Base-by-base conservation (phyloP, 2,329 filamentous ascomycete species). In the Xylariaceae sp. region DNA sequence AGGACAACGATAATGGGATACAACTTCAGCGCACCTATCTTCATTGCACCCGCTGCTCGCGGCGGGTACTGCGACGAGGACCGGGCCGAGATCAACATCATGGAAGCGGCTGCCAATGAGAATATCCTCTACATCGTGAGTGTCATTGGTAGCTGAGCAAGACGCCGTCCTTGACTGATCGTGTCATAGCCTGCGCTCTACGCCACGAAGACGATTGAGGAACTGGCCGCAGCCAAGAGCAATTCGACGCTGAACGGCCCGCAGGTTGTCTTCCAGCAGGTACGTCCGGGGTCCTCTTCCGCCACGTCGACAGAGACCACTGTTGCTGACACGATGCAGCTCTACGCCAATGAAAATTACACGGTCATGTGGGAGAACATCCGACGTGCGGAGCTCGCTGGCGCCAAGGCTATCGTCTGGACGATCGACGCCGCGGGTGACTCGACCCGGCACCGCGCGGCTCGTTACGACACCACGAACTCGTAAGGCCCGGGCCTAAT, bases 21-120 rank as follows among this genome's bases (percentile, higher is more conserved):
- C 55, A 68, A 71, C 53, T 69, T 72, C 51, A 67, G 63, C 1
- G 61, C 63, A 0, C 70, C 70, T n/a, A 67, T 75, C 56, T 75
- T 68, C 56, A 73, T 75, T 47, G 60, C 59, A 37, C 68, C 70
- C 4, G 65, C 62, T 8, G 66, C 68, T 17, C 57, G 59, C 5
- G 69, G 55, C 13, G 62, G 52, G 18, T 63, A 65, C 33, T 69
- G 50, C 6, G 59, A 73, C 40, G 49, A 56, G 0, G 58, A 64
- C 8, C 21, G 21, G 8, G 70, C 57, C 15, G 70, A 75, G 53
- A 44, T 61, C 6, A 69, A 68, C 45, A 51, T 76, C 16, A 61
- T 70, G 34, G 60, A 65, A 54, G 68, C 59, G 25, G 69, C 71
- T 8, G 65, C 54, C 7, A 50, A 57, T n/a, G 62, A 59, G 5